Evolutionary conservation across 495 filamentous ascomycete genomes (phyloP).

Genomic region (Penicillium chermesinum): DNA sequence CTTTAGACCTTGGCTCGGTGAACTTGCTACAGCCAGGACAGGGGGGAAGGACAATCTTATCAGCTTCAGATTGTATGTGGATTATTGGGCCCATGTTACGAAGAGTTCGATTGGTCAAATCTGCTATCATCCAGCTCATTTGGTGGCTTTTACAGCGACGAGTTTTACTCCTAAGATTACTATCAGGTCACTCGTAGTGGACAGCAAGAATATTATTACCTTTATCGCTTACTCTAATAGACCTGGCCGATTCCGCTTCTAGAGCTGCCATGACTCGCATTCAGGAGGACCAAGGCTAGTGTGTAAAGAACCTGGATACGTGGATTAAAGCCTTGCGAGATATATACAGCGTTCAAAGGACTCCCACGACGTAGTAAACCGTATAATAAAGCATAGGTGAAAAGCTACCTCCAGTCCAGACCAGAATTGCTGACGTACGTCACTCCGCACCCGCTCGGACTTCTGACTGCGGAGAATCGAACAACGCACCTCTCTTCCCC

Average conservation of each 20-base stretch:
- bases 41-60: neutral
- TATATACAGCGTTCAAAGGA: too few species aligned
- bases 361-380: too few species aligned
- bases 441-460: slow-evolving; percentile 29
- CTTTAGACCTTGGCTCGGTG: neutral
- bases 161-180: too few species aligned
- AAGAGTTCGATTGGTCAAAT: slow-evolving; percentile 2
- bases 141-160: neutral
- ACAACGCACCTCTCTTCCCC: slow-evolving; percentile 33
- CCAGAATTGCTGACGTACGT: slow-evolving; percentile 31
- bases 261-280: too few species aligned
- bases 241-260: too few species aligned
- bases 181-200: too few species aligned
- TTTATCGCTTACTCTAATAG: too few species aligned
- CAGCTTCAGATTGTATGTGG: neutral
- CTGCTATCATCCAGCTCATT: neutral
- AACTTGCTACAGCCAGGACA: neutral
- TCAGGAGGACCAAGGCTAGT: too few species aligned
- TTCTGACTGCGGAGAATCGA: slow-evolving; percentile 26
- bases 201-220: too few species aligned
- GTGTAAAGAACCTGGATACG: too few species aligned
- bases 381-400: too few species aligned
- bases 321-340: too few species aligned
- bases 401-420: slow-evolving; percentile 10
- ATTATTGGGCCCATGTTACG: neutral